Conservation (phyloP, 306 rosid genomes). For the Cercis canadensis region DNA sequence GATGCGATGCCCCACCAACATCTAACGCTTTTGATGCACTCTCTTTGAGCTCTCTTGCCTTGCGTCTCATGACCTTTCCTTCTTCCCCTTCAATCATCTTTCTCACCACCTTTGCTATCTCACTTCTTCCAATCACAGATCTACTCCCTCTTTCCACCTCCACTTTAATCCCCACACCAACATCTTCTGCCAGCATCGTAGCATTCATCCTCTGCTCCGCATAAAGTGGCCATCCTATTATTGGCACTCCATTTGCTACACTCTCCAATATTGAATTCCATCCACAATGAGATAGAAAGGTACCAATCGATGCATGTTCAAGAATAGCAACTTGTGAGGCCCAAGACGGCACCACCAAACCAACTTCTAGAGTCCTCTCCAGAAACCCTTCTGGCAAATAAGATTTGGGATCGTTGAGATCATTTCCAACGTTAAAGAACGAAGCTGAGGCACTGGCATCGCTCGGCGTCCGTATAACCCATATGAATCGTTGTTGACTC, state of each 20-base stretch:
- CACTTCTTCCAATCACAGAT: conserved; percentile 30
- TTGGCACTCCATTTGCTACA: conserved; percentile 46
- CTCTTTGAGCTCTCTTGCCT: conserved; percentile 25
- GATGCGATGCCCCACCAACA: conserved; percentile 31
- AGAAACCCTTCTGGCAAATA: conserved; percentile 53
- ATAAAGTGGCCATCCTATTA: conserved; percentile 61
- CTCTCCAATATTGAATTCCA: conserved; percentile 69
- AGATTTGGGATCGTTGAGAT: conserved; percentile 3
- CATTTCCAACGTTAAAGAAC: conserved; percentile 40
- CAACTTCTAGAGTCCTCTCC: conserved; percentile 39
- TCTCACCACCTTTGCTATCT: conserved; percentile 47
- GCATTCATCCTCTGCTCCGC: conserved; percentile 61
- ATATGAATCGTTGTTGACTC: conserved; percentile 50
- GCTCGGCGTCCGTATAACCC: conserved; percentile 41
- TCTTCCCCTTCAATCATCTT: conserved; percentile 40
- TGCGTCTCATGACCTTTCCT: conserved; percentile 33
- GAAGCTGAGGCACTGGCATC: neutral
- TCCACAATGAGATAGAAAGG: conserved; percentile 59
- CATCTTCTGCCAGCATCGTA: conserved; percentile 43
- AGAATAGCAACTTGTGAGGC: conserved; percentile 45
- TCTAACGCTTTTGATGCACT: conserved; percentile 20
- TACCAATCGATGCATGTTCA: conserved; percentile 45
- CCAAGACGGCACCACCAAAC: conserved; percentile 49
- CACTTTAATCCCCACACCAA: conserved; percentile 38
- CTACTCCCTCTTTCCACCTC: neutral